Percentiles rank a stretch among this genome's conserved stretches.
Evolutionary conservation across 768 basidiomycete genomes (phyloP).

Genomic region (Tulasnella sp.): DNA sequence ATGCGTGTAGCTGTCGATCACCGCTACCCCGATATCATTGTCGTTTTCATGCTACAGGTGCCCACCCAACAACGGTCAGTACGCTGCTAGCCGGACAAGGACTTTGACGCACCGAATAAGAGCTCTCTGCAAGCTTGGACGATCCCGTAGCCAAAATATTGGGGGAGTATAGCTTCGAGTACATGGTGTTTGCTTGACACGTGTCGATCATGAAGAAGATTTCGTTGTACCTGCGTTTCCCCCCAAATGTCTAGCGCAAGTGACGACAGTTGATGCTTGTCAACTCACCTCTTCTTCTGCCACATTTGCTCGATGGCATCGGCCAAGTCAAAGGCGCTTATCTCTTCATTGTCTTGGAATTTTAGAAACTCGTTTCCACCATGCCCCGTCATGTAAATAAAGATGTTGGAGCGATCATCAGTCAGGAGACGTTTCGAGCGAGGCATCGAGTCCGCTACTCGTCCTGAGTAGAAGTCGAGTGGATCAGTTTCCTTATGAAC

Average conservation of each 20-base stretch:
- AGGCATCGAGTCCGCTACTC: constrained; percentile 75
- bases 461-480: constrained; percentile 45
- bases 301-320: constrained; percentile 99
- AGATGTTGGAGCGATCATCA: constrained; percentile 85
- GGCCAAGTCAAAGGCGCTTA: constrained; percentile 93
- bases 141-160: constrained; percentile 89
- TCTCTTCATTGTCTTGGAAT: constrained; percentile 98
- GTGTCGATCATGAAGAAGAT: constrained; percentile 98
- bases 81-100: background rate
- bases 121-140: constrained; percentile 75
- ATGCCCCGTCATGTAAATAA: constrained; percentile 97
- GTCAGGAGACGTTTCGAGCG: constrained; percentile 87
- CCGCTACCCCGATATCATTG: constrained; percentile 86
- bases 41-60: constrained; percentile 75
- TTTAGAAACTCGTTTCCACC: constrained; percentile 98
- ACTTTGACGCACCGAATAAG: constrained; percentile 67
- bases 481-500: background rate
- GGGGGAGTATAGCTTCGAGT: constrained; percentile 85
- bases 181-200: constrained; percentile 96
- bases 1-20: constrained; percentile 93
- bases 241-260: background rate
- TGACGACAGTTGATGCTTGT: background rate
- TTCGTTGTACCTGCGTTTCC: constrained; percentile 67
- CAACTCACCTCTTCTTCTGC: constrained; percentile 74
- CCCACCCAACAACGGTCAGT: constrained; percentile 9